A percentile compares a stretch with the other conserved stretches of the same genome.
phyloP scores from a whole-genome alignment of 495 filamentous ascomycete species.

The Polyplosphaeria fusca region DNA sequence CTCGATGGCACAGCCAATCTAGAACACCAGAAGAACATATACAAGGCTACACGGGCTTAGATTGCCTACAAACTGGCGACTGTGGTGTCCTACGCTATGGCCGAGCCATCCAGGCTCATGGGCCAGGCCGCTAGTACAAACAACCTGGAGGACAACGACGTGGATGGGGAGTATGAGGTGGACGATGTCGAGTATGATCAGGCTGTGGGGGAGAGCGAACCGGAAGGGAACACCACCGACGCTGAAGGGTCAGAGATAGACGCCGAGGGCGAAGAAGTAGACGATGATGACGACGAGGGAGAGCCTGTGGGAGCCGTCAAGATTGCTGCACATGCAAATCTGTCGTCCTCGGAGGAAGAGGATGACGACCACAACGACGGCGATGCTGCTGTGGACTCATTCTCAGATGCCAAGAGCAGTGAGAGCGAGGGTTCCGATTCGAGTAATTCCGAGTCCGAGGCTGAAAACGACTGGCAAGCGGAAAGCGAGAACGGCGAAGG shows the following conservation, averaged over 20 bases:
- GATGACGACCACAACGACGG: conserved; percentile 30
- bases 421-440: conserved; percentile 45
- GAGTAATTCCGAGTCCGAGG: conserved; percentile 66
- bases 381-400: conserved; percentile 23
- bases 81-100: conserved; percentile 39
- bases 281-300: conserved; percentile 46
- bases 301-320: conserved; percentile 78
- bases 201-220: conserved; percentile 13
- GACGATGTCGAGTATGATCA: conserved; percentile 40
- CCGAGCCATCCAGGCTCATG: conserved; percentile 38
- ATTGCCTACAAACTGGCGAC: conserved; percentile 37
- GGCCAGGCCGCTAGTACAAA: conserved; percentile 19
- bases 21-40: background rate
- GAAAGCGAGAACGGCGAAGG: conserved; percentile 64
- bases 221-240: conserved; percentile 37
- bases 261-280: conserved; percentile 43
- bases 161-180: conserved; percentile 45
- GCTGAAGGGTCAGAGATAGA: conserved; percentile 48
- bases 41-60: conserved; percentile 33
- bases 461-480: conserved; percentile 64
- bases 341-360: conserved; percentile 30
- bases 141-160: conserved; percentile 46
- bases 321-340: conserved; percentile 39
- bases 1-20: conserved; percentile 15
- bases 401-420: conserved; percentile 34